phyloP scores from a whole-genome alignment of 1,139 yeast species.

The Yamadazyma sp. region DNA sequence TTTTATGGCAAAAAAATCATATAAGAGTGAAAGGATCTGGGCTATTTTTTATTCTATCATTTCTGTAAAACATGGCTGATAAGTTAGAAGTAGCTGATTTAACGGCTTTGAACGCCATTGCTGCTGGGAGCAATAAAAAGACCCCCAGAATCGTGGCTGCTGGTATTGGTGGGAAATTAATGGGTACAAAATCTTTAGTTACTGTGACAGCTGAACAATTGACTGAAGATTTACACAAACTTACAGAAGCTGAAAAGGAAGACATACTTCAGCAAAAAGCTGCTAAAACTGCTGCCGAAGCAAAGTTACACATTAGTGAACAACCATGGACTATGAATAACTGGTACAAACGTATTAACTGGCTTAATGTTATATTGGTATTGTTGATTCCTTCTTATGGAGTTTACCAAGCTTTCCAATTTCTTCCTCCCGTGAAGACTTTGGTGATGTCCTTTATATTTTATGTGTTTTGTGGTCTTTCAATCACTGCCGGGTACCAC shows the following conservation, averaged over 20 bases:
- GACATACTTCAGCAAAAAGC: conserved; percentile 42
- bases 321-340: conserved; percentile 84
- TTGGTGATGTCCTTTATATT: conserved; percentile 57
- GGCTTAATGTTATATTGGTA: conserved; percentile 87
- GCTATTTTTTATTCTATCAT: neutral
- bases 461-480: conserved; percentile 75
- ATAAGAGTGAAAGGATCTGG: neutral
- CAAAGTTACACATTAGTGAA: conserved; percentile 73
- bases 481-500: conserved; percentile 88
- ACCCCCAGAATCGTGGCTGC: conserved; percentile 72
- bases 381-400: conserved; percentile 71
- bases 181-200: conserved; percentile 77
- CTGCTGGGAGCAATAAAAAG: conserved; percentile 80
- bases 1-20: conserved; percentile 5
- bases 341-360: conserved; percentile 87
- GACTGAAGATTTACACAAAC: conserved; percentile 48
- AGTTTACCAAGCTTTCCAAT: conserved; percentile 43
- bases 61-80: conserved; percentile 8
- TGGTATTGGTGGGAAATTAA: conserved; percentile 72
- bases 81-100: conserved; percentile 60
- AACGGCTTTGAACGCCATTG: conserved; percentile 78
- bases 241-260: conserved; percentile 51
- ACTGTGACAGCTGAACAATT: conserved; percentile 64
- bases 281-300: conserved; percentile 33
- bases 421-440: conserved; percentile 62